Percentiles rank a stretch among this genome's conserved stretches.
phyloP scores from a whole-genome alignment of 108 stramenopile genomes.

The Stephanodiscus minutulus region DNA sequence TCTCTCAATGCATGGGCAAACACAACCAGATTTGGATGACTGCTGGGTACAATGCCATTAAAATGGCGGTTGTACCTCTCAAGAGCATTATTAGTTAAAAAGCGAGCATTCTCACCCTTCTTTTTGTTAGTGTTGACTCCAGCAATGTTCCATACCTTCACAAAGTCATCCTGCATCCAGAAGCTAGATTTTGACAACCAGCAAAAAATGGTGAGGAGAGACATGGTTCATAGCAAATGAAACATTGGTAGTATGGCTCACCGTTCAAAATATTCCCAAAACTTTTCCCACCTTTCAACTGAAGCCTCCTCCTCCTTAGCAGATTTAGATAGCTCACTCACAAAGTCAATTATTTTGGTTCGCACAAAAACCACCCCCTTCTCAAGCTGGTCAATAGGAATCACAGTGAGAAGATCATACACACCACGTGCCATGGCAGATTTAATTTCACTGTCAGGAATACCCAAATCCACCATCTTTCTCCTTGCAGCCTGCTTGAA shows the following conservation, averaged over 20 bases:
- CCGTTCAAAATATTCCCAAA: not conserved
- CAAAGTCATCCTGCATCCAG: slow-evolving; percentile 6
- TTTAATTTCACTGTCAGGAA: slow-evolving; percentile 6
- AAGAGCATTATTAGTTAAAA: not conserved
- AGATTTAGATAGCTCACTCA: not conserved
- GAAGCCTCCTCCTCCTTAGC: not conserved
- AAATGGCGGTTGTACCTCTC: not conserved
- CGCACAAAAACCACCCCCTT: slow-evolving; percentile 5
- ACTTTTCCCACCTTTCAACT: slow-evolving; percentile 4
- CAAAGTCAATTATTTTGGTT: slow-evolving; percentile 1
- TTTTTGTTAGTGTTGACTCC: not conserved
- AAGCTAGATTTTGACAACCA: not conserved
- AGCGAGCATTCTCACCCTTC: not conserved
- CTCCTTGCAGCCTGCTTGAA: slow-evolving; percentile 17
- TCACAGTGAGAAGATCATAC: slow-evolving; percentile 8
- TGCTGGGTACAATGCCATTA: slow-evolving; percentile 3
- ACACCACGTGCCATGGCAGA: slow-evolving; percentile 14
- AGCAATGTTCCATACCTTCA: not conserved
- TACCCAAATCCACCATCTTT: slow-evolving; percentile 6
- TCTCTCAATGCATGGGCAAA: not conserved
- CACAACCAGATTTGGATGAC: slow-evolving; percentile 9
- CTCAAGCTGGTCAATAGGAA: slow-evolving; percentile 6
- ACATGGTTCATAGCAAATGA: not conserved
- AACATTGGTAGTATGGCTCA: not conserved
- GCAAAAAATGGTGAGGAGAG: not conserved